Percentiles rank a stretch among this genome's conserved stretches.
Evolutionary conservation across 2,329 filamentous ascomycete species (phyloP).

Genomic region (Cryphonectria carpinicola): DNA sequence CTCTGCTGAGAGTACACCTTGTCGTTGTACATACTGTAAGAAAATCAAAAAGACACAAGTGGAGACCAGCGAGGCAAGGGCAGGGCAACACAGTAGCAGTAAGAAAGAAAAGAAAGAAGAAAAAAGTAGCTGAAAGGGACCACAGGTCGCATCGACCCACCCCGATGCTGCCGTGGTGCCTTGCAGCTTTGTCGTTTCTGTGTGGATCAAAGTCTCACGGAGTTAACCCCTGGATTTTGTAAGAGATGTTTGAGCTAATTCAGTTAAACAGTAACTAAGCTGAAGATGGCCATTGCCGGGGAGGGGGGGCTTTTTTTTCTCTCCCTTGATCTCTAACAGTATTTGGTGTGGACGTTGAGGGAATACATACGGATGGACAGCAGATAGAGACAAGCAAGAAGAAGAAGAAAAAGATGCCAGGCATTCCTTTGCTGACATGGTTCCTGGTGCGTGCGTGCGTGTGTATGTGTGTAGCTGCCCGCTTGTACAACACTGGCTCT

Average conservation of each 20-base stretch:
- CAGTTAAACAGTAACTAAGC: not conserved
- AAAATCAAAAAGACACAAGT: not conserved
- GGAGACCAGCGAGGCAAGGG: not conserved
- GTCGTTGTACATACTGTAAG: not conserved
- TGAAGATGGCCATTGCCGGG: not conserved
- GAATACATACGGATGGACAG: no score
- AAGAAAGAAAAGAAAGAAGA: no score
- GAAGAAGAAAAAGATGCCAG: no score
- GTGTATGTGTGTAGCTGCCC: not conserved
- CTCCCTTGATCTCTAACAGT: not conserved
- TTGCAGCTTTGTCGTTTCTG: conserved; percentile 18
- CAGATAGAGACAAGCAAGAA: not conserved
- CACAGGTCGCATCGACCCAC: conserved; percentile 6
- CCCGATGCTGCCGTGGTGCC: conserved; percentile 7
- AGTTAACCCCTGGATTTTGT: conserved; percentile 23
- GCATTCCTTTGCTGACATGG: no score
- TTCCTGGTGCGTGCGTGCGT: no score
- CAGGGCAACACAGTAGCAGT: not conserved
- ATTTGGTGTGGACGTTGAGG: no score
- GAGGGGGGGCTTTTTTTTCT: no score
- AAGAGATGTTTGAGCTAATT: conserved; percentile 16
- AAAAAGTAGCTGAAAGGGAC: not conserved
- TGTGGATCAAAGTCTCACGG: conserved; percentile 23
- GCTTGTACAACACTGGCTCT: conserved; percentile 12
- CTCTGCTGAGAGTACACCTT: not conserved